Evolutionary conservation across 306 rosid species (phyloP).

Genomic region (Lablab purpureus): DNA sequence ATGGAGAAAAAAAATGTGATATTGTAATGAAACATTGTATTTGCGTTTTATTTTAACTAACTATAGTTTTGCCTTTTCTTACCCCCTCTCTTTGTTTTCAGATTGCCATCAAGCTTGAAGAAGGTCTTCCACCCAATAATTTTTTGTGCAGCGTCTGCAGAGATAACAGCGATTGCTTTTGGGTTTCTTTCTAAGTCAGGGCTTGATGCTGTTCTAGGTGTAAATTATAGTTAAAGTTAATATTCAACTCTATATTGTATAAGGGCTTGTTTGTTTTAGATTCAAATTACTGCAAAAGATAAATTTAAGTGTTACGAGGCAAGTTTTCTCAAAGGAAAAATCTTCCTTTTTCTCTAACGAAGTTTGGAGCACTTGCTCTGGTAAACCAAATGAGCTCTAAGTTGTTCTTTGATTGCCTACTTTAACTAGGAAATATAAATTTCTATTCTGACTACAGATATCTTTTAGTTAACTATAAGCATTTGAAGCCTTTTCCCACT

Average conservation of each 20-base stretch:
- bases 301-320: not conserved
- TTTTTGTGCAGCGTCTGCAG: conserved; percentile 72
- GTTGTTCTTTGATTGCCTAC: conserved; percentile 18
- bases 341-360: not conserved
- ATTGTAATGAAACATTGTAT: not conserved
- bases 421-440: conserved; percentile 11
- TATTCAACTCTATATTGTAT: conserved; percentile 5
- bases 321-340: not conserved
- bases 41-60: conserved; percentile 3
- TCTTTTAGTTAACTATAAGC: conserved; percentile 15
- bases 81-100: conserved; percentile 47
- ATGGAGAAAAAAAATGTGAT: not conserved
- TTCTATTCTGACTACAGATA: conserved; percentile 2
- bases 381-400: not conserved
- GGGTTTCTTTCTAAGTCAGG: conserved; percentile 73
- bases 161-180: conserved; percentile 67
- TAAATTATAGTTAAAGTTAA: conserved; percentile 19
- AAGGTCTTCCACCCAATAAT: conserved; percentile 80
- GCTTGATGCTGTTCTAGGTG: conserved; percentile 82
- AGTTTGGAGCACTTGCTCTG: not conserved
- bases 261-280: not conserved
- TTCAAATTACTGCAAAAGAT: not conserved
- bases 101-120: conserved; percentile 73
- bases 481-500: not conserved
- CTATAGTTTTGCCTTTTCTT: conserved; percentile 27